These are phyloP conservation scores for Lentinula sp. DNA, from an alignment of 768 basidiomycete species.

Conservation along the genomic window DNA sequence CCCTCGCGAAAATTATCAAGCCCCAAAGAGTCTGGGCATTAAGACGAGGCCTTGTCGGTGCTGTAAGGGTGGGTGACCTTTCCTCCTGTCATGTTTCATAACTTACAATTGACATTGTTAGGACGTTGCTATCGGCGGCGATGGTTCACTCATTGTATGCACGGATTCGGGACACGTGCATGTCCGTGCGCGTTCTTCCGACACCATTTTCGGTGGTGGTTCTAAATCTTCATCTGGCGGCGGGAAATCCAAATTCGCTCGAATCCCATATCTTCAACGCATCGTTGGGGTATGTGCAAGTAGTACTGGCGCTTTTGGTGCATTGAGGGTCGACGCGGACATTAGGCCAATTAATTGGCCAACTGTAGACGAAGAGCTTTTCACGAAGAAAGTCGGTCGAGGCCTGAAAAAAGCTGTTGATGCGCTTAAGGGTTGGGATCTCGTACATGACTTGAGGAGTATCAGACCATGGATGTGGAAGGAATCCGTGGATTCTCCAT, in stretches of 20 bases:
- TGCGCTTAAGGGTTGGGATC: slow-evolving; percentile 2
- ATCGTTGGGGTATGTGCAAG: slow-evolving; percentile 80
- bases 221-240: slow-evolving; percentile 6
- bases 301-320: slow-evolving; percentile 83
- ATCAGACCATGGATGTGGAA: slow-evolving; percentile 57
- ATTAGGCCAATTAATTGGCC: slow-evolving; percentile 41
- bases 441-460: slow-evolving; percentile 45
- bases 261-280: slow-evolving; percentile 80
- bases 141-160: slow-evolving; percentile 86
- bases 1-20: slow-evolving; percentile 41
- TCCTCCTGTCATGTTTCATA: background rate
- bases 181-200: slow-evolving; percentile 55
- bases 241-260: slow-evolving; percentile 67
- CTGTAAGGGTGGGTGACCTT: slow-evolving; percentile 40
- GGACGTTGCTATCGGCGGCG: slow-evolving; percentile 87
- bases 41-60: slow-evolving; percentile 79
- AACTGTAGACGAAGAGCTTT: slow-evolving; percentile 40
- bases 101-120: slow-evolving; percentile 17
- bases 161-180: slow-evolving; percentile 95
- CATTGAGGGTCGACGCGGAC: slow-evolving; percentile 67
- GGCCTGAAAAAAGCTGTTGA: background rate
- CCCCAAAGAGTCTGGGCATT: slow-evolving; percentile 92
- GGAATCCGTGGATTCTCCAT: slow-evolving; percentile 30
- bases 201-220: slow-evolving; percentile 18
- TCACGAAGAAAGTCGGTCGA: slow-evolving; percentile 34